phyloP scores from a whole-genome alignment of 768 basidiomycete species.

The Ramaria sp. region DNA sequence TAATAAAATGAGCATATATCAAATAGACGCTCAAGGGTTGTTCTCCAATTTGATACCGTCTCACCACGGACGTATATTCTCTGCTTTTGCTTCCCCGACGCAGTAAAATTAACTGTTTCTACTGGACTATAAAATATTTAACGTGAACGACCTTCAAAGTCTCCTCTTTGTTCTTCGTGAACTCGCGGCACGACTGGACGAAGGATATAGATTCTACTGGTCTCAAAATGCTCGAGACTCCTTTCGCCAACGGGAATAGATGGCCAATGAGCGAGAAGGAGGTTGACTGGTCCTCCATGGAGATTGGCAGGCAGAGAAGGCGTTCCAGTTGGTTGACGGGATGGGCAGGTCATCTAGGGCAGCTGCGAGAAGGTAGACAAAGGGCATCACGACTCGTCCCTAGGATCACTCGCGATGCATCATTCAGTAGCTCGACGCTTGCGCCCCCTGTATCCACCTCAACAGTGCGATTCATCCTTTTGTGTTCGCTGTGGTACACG shows the following conservation, averaged over 20 bases:
- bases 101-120: too few species aligned
- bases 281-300: not conserved
- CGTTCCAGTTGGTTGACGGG: not conserved
- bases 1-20: too few species aligned
- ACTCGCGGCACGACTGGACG: too few species aligned
- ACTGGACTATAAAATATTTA: too few species aligned
- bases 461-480: slow-evolving; percentile 51
- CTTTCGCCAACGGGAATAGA: not conserved
- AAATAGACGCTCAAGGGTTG: too few species aligned
- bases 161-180: too few species aligned
- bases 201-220: not conserved
- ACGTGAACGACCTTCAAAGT: too few species aligned
- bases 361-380: not conserved
- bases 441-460: slow-evolving; percentile 12
- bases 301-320: not conserved
- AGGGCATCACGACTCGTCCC: not conserved
- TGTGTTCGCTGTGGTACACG: slow-evolving; percentile 89
- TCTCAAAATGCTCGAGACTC: not conserved
- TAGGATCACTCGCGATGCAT: not conserved
- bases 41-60: too few species aligned
- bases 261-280: slow-evolving; percentile 1
- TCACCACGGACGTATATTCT: too few species aligned
- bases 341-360: not conserved
- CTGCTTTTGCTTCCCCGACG: too few species aligned
- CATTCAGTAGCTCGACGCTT: not conserved